Percentiles rank a stretch among this genome's conserved stretches.
These are phyloP conservation scores for Tylopilus rubrobrunneus DNA, from an alignment of 768 basidiomycete species.

Conservation along the genomic window DNA sequence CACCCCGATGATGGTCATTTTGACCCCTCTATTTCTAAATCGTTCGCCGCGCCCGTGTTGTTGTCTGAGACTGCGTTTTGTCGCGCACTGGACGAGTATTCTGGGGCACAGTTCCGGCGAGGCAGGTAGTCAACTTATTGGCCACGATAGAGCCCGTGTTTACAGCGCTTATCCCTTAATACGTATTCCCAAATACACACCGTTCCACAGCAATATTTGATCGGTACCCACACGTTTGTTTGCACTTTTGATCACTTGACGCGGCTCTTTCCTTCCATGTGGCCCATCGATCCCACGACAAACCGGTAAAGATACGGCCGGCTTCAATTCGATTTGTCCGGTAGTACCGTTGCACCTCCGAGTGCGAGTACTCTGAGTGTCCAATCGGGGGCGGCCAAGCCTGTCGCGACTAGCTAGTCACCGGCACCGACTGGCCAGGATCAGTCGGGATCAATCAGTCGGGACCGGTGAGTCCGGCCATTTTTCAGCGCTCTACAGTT, in stretches of 20 bases:
- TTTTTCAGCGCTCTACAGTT: too few relatives aligned
- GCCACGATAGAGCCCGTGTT: conserved; percentile 5
- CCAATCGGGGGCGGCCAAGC: too few relatives aligned
- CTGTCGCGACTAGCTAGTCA: neutral
- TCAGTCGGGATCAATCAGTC: neutral
- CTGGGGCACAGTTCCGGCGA: conserved; percentile 71
- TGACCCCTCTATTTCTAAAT: neutral
- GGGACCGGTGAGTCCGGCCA: too few relatives aligned
- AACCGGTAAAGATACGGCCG: neutral
- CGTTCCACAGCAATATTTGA: neutral
- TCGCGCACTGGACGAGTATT: conserved; percentile 69
- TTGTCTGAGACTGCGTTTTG: conserved; percentile 59
- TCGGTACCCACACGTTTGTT: neutral
- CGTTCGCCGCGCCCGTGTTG: conserved; percentile 9
- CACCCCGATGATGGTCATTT: conserved; percentile 12
- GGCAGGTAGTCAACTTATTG: conserved; percentile 50
- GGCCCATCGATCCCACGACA: neutral
- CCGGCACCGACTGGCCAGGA: neutral
- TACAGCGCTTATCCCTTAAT: neutral
- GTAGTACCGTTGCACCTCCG: too few relatives aligned
- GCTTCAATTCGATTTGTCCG: too few relatives aligned
- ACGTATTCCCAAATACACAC: neutral
- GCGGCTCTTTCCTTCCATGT: neutral
- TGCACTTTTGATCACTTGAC: neutral
- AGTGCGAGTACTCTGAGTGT: too few relatives aligned